A percentile compares a stretch with the other conserved stretches of the same genome.
Evolutionary conservation across 768 basidiomycete genomes (phyloP).

Genomic region (Tephrocybe sp.): DNA sequence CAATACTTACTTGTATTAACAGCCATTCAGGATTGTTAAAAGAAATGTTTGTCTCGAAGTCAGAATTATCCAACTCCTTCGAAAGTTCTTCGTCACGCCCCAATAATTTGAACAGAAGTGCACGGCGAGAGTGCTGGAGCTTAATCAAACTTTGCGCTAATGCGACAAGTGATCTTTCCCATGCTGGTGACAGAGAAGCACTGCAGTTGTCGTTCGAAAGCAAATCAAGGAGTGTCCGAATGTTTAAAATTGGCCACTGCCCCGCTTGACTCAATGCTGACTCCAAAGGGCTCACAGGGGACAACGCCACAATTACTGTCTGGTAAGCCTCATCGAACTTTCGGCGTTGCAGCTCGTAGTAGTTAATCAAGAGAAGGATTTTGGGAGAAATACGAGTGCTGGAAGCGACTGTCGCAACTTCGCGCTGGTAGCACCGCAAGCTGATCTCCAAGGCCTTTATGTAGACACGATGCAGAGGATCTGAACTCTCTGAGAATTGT

Average conservation of each 20-base stretch:
- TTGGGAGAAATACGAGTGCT: background rate
- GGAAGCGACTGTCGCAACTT: background rate
- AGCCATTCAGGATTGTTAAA: conserved; percentile 37
- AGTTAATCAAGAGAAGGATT: background rate
- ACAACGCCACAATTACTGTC: background rate
- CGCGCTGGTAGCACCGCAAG: background rate
- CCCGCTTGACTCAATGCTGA: conserved; percentile 16
- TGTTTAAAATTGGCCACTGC: conserved; percentile 36
- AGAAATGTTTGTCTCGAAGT: conserved; percentile 6
- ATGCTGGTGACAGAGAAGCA: conserved; percentile 16
- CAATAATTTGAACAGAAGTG: conserved; percentile 23
- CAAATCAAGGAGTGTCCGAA: conserved; percentile 24
- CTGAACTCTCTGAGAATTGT: background rate
- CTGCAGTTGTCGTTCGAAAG: conserved; percentile 24
- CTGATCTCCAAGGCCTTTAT: conserved; percentile 1
- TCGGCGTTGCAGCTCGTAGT: conserved; percentile 1
- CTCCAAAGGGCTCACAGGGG: conserved; percentile 3
- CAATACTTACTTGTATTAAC: conserved; percentile 35
- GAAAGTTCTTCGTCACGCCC: conserved; percentile 27
- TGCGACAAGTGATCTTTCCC: conserved; percentile 26
- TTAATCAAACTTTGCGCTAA: conserved; percentile 27
- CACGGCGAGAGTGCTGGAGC: conserved; percentile 34
- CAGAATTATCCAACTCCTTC: conserved; percentile 23
- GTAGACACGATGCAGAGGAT: background rate
- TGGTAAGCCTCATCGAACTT: background rate